A percentile compares a stretch with the other conserved stretches of the same genome.
phyloP scores from a whole-genome alignment of 345 rosid genomes.

The Adansonia digitata region DNA sequence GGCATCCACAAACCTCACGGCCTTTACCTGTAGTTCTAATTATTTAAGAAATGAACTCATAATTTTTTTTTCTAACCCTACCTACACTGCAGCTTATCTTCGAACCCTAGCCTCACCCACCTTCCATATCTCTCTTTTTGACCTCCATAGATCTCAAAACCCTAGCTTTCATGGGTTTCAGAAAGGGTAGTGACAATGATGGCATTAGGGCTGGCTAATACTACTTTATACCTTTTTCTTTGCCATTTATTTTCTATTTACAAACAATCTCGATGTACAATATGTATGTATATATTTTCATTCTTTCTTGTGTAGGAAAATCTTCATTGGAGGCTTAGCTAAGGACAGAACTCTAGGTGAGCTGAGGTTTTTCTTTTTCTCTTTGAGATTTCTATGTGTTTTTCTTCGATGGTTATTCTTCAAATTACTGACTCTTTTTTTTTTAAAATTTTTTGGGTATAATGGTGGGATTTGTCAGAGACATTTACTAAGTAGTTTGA shows the following conservation, averaged over 20 bases:
- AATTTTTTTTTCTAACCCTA: background rate
- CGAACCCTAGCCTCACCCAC: background rate
- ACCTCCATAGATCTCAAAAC: background rate
- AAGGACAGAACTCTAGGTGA: constrained; percentile 65
- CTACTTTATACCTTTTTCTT: background rate
- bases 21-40: too few relatives aligned
- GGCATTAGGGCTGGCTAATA: background rate
- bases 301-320: constrained; percentile 49
- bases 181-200: background rate
- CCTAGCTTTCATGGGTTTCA: background rate
- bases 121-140: background rate
- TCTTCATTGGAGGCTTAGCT: constrained; percentile 84
- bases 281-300: too few relatives aligned
- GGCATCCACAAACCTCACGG: too few relatives aligned
- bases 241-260: background rate
- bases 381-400: background rate
- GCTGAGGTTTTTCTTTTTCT: background rate
- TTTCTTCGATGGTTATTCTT: background rate
- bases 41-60: too few relatives aligned
- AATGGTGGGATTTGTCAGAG: constrained; percentile 32
- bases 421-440: background rate
- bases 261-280: background rate
- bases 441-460: background rate
- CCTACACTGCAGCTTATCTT: background rate
- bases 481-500: constrained; percentile 72